Evolutionary conservation across 2,329 filamentous ascomycete genomes (phyloP).

Genomic region (Penicillium sp.): DNA sequence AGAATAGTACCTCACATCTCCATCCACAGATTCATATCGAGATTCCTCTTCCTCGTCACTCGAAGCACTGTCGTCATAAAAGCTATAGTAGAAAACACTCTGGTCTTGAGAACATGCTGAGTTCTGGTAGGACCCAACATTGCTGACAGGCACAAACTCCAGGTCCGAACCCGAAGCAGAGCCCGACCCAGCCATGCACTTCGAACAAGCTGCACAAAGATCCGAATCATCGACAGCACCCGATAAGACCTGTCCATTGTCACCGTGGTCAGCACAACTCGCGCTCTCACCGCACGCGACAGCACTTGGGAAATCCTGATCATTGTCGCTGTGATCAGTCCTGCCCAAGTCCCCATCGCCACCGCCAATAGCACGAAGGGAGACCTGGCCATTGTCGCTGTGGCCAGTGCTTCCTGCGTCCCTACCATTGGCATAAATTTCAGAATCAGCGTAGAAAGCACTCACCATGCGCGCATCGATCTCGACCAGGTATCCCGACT

Average conservation of each 20-base stretch:
- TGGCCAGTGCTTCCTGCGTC: neutral
- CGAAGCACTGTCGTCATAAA: neutral
- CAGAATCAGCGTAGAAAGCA: neutral
- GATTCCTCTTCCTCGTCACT: neutral
- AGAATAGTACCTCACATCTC: too few relatives aligned
- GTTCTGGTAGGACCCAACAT: neutral
- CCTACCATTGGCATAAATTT: neutral
- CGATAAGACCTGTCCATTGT: neutral
- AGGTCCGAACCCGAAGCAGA: neutral
- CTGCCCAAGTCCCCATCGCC: neutral
- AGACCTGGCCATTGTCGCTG: conserved; percentile 3
- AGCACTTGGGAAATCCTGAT: neutral
- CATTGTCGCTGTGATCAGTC: conserved; percentile 5
- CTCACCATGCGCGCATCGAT: conserved; percentile 8
- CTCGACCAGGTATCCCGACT: neutral
- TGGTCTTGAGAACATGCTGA: neutral
- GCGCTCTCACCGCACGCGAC: neutral
- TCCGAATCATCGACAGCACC: neutral
- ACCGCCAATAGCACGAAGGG: neutral
- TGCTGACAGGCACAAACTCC: neutral
- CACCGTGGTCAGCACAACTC: neutral
- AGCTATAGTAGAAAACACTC: neutral
- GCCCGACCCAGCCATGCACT: too few relatives aligned
- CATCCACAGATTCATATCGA: neutral
- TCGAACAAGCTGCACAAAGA: too few relatives aligned